These are phyloP conservation scores for Paradendryphiella salina DNA, from an alignment of 2,329 filamentous ascomycete genomes.

Conservation along the genomic window DNA sequence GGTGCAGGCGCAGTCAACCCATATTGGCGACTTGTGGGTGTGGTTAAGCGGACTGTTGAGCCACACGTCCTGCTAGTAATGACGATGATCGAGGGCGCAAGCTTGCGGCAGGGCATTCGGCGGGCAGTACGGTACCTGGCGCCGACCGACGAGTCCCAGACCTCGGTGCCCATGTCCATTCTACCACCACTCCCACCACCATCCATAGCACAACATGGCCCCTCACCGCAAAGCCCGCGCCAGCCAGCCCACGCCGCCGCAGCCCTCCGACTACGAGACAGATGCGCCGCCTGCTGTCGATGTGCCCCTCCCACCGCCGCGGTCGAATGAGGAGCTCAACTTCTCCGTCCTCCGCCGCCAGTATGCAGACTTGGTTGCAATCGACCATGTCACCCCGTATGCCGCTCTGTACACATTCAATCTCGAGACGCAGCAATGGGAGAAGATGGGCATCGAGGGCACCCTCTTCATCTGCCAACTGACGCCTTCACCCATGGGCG, in stretches of 20 bases:
- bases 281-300: slow-evolving; percentile 49
- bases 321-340: slow-evolving; percentile 85
- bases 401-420: slow-evolving; percentile 84
- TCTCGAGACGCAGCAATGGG: slow-evolving; percentile 69
- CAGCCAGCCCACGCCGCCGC: slow-evolving; percentile 40
- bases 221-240: slow-evolving; percentile 41
- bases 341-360: slow-evolving; percentile 80
- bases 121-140: too few relatives aligned
- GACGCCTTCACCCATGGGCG: slow-evolving; percentile 40
- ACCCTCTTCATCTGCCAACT: slow-evolving; percentile 83
- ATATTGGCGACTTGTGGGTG: slow-evolving; percentile 5
- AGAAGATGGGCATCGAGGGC: slow-evolving; percentile 83
- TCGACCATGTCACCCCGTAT: slow-evolving; percentile 81
- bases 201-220: slow-evolving; percentile 28
- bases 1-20: slow-evolving; percentile 9
- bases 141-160: too few relatives aligned
- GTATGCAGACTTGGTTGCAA: slow-evolving; percentile 70
- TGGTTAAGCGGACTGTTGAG: slow-evolving; percentile 18
- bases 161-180: neutral
- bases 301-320: slow-evolving; percentile 53
- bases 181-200: slow-evolving; percentile 1
- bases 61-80: slow-evolving; percentile 15
- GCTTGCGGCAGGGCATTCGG: neutral
- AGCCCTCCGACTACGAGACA: slow-evolving; percentile 59
- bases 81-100: slow-evolving; percentile 14